Evolutionary conservation across 768 basidiomycete species (phyloP).

Genomic region (Tricholoma sp.): DNA sequence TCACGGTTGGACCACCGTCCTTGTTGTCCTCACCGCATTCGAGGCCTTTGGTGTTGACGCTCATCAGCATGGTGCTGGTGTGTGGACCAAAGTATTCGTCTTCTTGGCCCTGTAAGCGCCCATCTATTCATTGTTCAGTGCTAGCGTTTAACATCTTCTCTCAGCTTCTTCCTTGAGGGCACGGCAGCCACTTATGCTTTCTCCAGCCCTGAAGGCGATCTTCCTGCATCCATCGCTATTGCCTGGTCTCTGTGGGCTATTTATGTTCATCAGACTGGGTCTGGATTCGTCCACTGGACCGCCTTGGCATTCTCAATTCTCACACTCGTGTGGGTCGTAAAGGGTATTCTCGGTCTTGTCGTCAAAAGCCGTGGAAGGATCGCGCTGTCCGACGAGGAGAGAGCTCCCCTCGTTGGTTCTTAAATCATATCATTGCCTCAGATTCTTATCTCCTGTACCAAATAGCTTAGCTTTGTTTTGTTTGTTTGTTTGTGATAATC

Average conservation of each 20-base stretch:
- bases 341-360: conserved; percentile 59
- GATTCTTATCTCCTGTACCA: too few species aligned
- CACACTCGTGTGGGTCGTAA: conserved; percentile 78
- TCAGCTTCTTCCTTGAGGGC: conserved; percentile 85
- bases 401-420: conserved; percentile 71
- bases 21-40: conserved; percentile 77
- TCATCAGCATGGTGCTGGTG: conserved; percentile 51
- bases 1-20: conserved; percentile 88
- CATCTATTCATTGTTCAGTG: not conserved
- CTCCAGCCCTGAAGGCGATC: conserved; percentile 83
- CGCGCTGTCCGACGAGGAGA: conserved; percentile 79
- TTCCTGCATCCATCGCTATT: conserved; percentile 88
- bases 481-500: not conserved
- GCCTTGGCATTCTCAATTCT: conserved; percentile 83
- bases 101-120: conserved; percentile 77
- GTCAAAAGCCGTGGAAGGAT: conserved; percentile 44
- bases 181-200: conserved; percentile 95
- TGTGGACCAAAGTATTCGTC: conserved; percentile 94
- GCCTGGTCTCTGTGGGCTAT: conserved; percentile 94
- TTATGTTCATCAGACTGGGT: conserved; percentile 65
- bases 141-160: conserved; percentile 5
- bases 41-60: conserved; percentile 87
- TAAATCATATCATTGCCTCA: not conserved
- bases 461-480: not conserved
- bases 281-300: conserved; percentile 85